Evolutionary conservation across 495 filamentous ascomycete species (phyloP).

Genomic region (Aspergillus haitiensis): DNA sequence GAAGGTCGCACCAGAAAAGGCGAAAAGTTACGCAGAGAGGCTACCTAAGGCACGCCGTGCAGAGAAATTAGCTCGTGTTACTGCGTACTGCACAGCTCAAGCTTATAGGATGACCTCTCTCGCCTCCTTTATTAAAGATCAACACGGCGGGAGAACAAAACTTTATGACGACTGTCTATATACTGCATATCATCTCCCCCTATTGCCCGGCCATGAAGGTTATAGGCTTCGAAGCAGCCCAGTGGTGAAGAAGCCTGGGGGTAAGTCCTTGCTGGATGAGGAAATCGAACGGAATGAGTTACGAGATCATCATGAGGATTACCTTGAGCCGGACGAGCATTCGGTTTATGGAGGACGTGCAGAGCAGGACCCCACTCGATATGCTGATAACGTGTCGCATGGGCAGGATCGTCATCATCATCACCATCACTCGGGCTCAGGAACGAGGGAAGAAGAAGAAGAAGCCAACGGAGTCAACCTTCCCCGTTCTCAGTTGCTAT

Average conservation of each 20-base stretch:
- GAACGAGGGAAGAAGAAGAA: neutral
- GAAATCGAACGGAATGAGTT: slow-evolving; percentile 94
- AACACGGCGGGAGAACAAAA: slow-evolving; percentile 92
- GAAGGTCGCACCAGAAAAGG: slow-evolving; percentile 57
- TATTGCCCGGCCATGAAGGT: slow-evolving; percentile 81
- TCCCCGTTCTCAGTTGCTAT: slow-evolving; percentile 14
- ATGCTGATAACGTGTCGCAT: slow-evolving; percentile 9
- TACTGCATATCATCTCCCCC: slow-evolving; percentile 86
- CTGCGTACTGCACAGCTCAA: slow-evolving; percentile 95
- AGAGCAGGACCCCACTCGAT: slow-evolving; percentile 23
- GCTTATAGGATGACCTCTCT: slow-evolving; percentile 83
- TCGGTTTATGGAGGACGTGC: slow-evolving; percentile 30
- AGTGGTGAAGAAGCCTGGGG: slow-evolving; percentile 86
- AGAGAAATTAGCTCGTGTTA: slow-evolving; percentile 85
- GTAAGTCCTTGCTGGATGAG: slow-evolving; percentile 88
- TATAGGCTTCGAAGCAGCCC: slow-evolving; percentile 87
- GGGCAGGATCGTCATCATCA: slow-evolving; percentile 4
- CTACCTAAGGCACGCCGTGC: slow-evolving; percentile 84
- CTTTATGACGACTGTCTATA: slow-evolving; percentile 99
- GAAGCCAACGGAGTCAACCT: slow-evolving; percentile 2
- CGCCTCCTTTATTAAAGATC: slow-evolving; percentile 81
- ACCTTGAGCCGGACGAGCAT: slow-evolving; percentile 58
- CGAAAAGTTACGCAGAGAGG: slow-evolving; percentile 93
- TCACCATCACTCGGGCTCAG: slow-evolving; percentile 1
- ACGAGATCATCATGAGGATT: slow-evolving; percentile 87